Evolutionary conservation across 2,329 filamentous ascomycete species (phyloP).

Genomic region (Leptodontidium sp.): DNA sequence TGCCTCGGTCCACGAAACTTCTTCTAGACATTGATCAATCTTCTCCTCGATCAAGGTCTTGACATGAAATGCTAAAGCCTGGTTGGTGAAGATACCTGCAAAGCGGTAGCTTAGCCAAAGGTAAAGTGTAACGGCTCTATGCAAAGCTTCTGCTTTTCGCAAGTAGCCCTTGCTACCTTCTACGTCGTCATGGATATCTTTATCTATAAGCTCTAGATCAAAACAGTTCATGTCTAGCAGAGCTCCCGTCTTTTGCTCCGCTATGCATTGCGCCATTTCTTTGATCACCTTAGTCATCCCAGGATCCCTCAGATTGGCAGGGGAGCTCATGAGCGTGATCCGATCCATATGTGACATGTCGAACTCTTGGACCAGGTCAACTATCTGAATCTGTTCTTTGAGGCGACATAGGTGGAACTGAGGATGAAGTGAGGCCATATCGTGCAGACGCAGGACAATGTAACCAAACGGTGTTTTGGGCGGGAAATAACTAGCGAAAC

Average conservation of each 20-base stretch:
- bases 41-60: conserved; percentile 79
- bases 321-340: conserved; percentile 77
- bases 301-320: conserved; percentile 63
- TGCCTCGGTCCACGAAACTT: conserved; percentile 24
- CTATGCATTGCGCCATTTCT: conserved; percentile 74
- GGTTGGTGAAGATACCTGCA: conserved; percentile 78
- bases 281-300: conserved; percentile 60
- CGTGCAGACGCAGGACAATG: conserved; percentile 77
- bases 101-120: conserved; percentile 95
- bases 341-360: conserved; percentile 77
- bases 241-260: conserved; percentile 75
- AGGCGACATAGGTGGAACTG: conserved; percentile 77
- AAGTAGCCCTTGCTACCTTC: conserved; percentile 60
- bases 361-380: conserved; percentile 78
- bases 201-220: conserved; percentile 75
- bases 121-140: conserved; percentile 85
- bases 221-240: conserved; percentile 77
- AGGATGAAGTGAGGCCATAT: conserved; percentile 65
- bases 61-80: conserved; percentile 79
- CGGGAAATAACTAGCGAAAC: conserved; percentile 84
- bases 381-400: conserved; percentile 67
- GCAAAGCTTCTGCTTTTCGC: conserved; percentile 75
- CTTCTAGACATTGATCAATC: conserved; percentile 57
- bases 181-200: conserved; percentile 54
- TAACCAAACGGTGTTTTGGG: conserved; percentile 83